phyloP scores from a whole-genome alignment of 225 moss, liverwort and hornwort species.

The Pseudoscleropodium purum region DNA sequence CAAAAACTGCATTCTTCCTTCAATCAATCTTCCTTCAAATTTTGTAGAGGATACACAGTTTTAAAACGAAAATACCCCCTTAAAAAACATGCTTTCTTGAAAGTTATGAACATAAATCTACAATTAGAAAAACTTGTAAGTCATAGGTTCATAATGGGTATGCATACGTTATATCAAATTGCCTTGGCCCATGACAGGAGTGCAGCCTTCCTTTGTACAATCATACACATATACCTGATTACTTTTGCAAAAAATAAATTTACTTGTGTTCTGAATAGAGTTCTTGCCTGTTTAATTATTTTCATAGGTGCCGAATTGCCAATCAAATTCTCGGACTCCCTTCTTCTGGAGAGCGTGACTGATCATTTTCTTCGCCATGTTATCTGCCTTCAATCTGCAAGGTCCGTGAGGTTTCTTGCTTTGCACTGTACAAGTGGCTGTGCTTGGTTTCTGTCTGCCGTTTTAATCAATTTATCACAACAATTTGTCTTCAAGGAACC shows the following conservation, averaged over 20 bases:
- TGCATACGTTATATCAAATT: not conserved
- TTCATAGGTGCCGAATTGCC: not conserved
- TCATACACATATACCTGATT: not conserved
- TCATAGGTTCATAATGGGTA: not conserved
- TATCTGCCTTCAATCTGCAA: not conserved
- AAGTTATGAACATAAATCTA: not conserved
- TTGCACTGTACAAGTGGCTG: not conserved
- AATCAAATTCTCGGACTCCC: not conserved
- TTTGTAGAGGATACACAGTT: not conserved
- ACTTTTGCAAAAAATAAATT: no score
- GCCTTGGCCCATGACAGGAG: no score
- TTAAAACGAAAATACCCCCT: not conserved
- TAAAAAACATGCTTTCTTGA: not conserved
- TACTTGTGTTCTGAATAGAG: not conserved
- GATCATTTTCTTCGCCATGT: not conserved
- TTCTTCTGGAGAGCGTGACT: not conserved
- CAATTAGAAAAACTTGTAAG: not conserved
- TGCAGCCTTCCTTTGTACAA: not conserved
- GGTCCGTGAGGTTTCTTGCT: not conserved
- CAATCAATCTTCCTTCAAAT: not conserved
- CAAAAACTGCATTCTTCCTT: not conserved
- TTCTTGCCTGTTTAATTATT: not conserved
- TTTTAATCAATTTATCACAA: not conserved
- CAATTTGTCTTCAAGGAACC: not conserved
- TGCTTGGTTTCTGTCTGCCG: not conserved